A percentile compares a stretch with the other conserved stretches of the same genome.
These are phyloP conservation scores for Pseudocercospora cruenta DNA, from an alignment of 2,329 filamentous ascomycete species.

Conservation along the genomic window DNA sequence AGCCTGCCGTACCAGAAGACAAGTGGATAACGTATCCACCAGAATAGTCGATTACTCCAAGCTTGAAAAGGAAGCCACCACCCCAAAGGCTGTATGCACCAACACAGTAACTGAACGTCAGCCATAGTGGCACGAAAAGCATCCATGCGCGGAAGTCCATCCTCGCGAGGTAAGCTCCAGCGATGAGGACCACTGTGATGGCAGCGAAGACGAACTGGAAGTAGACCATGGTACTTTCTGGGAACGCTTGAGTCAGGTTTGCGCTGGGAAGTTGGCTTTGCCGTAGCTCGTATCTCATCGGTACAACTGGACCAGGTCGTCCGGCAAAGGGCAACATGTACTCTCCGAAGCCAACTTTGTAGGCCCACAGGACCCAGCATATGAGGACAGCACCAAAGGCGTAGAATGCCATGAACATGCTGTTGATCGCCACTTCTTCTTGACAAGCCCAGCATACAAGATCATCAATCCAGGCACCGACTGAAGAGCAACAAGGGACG, in stretches of 20 bases:
- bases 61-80: slow-evolving; percentile 50
- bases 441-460: slow-evolving; percentile 54
- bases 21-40: slow-evolving; percentile 59
- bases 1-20: slow-evolving; percentile 57
- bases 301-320: slow-evolving; percentile 51
- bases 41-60: slow-evolving; percentile 57
- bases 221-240: slow-evolving; percentile 56
- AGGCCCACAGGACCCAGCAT: slow-evolving; percentile 56
- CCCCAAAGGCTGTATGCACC: slow-evolving; percentile 53
- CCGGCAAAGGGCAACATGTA: slow-evolving; percentile 57
- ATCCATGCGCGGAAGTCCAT: slow-evolving; percentile 59
- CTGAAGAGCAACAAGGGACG: slow-evolving; percentile 54
- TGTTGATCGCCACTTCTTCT: slow-evolving; percentile 45
- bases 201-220: slow-evolving; percentile 60
- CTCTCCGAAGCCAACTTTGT: slow-evolving; percentile 54
- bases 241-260: slow-evolving; percentile 47
- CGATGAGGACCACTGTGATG: slow-evolving; percentile 54
- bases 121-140: slow-evolving; percentile 57
- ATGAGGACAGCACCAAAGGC: slow-evolving; percentile 54
- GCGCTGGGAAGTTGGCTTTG: slow-evolving; percentile 51
- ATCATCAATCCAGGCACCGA: slow-evolving; percentile 55
- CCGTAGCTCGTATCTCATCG: slow-evolving; percentile 49
- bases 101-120: slow-evolving; percentile 52
- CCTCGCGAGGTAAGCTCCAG: slow-evolving; percentile 52
- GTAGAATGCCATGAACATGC: slow-evolving; percentile 52